phyloP scores from a whole-genome alignment of 1,139 yeast genomes.

The Blastobotrys elegans region DNA sequence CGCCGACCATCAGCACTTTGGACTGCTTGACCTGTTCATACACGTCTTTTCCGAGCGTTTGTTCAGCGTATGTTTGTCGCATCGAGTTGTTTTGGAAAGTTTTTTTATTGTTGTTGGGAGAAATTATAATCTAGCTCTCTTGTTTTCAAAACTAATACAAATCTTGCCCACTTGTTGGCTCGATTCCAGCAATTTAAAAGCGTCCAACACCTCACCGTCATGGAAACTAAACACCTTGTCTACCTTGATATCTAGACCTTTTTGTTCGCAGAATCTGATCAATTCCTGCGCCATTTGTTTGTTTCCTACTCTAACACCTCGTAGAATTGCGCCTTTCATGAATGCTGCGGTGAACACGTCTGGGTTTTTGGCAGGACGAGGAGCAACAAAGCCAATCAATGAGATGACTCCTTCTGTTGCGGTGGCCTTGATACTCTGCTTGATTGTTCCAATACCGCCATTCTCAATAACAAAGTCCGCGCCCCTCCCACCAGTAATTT shows the following conservation, averaged over 20 bases:
- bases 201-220: conserved; percentile 15
- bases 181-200: conserved; percentile 15
- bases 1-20: conserved; percentile 80
- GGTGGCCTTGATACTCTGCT: conserved; percentile 14
- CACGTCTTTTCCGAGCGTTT: conserved; percentile 20
- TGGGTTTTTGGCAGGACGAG: conserved; percentile 14
- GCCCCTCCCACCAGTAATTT: conserved; percentile 15
- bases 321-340: conserved; percentile 12
- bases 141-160: conserved; percentile 7
- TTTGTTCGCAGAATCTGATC: conserved; percentile 15
- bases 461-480: conserved; percentile 19
- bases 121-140: neutral
- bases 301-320: conserved; percentile 19
- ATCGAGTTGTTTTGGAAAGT: neutral
- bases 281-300: conserved; percentile 14
- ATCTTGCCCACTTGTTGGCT: conserved; percentile 20
- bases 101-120: neutral
- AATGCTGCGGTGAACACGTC: conserved; percentile 14
- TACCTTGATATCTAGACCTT: conserved; percentile 15
- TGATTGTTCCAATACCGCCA: conserved; percentile 18
- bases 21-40: conserved; percentile 20
- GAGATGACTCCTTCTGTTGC: conserved; percentile 17
- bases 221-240: conserved; percentile 16
- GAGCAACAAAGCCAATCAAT: conserved; percentile 17
- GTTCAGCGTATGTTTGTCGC: conserved; percentile 14